These are phyloP conservation scores for Ophiosphaerella herpotricha DNA, from an alignment of 2,329 filamentous ascomycete species.

Conservation along the genomic window DNA sequence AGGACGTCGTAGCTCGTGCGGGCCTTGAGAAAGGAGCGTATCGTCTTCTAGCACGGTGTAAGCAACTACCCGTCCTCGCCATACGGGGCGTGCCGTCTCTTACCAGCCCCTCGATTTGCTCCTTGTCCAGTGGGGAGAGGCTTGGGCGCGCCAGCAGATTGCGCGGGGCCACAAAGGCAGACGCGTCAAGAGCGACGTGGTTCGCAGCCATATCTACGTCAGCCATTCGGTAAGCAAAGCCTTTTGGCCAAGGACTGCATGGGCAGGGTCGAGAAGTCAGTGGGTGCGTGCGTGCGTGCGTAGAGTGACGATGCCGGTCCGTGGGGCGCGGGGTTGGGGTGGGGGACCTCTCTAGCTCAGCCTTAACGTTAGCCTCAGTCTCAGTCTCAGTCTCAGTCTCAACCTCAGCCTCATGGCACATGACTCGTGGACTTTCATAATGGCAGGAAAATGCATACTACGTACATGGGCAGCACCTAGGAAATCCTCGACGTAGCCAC, in stretches of 20 bases:
- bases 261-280: constrained; percentile 25
- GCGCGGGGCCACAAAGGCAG: constrained; percentile 32
- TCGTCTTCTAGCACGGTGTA: constrained; percentile 64
- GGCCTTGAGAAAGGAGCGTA: constrained; percentile 94
- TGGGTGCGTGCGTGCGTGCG: not conserved
- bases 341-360: no score
- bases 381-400: not conserved
- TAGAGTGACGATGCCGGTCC: constrained; percentile 10
- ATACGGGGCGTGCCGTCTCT: constrained; percentile 36
- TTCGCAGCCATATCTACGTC: constrained; percentile 38
- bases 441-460: not conserved
- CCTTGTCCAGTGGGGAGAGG: constrained; percentile 69
- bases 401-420: not conserved
- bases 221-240: constrained; percentile 45
- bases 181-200: constrained; percentile 20
- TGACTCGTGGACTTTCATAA: no score
- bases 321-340: not conserved
- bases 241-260: constrained; percentile 43
- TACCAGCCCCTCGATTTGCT: constrained; percentile 79
- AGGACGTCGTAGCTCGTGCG: constrained; percentile 98
- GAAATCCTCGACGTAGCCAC: constrained; percentile 12
- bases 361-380: not conserved
- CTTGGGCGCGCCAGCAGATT: constrained; percentile 36
- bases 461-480: not conserved
- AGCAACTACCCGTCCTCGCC: constrained; percentile 8